phyloP scores from a whole-genome alignment of 495 filamentous ascomycete genomes.

The Pyrenopolyporus hunteri region DNA sequence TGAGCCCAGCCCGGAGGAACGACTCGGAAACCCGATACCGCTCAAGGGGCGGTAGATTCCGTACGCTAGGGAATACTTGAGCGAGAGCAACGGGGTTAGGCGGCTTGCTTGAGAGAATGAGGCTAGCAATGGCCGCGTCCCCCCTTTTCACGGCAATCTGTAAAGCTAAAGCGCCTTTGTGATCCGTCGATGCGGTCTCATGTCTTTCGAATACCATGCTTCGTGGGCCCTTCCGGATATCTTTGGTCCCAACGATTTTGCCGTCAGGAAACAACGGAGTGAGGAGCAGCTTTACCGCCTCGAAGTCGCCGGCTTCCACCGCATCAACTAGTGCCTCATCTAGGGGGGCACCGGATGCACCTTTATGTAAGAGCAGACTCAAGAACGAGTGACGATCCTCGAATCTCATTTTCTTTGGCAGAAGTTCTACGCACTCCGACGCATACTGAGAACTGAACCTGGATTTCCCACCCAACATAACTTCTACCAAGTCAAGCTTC shows the following conservation, averaged over 20 bases:
- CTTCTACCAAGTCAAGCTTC: slow-evolving; percentile 46
- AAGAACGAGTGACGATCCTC: slow-evolving; percentile 51
- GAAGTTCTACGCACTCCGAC: slow-evolving; percentile 49
- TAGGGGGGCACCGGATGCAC: slow-evolving; percentile 47
- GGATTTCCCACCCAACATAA: slow-evolving; percentile 46
- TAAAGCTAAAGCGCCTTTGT: slow-evolving; percentile 51
- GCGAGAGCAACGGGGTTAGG: slow-evolving; percentile 45
- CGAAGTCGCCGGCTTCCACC: slow-evolving; percentile 46
- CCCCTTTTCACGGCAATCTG: slow-evolving; percentile 47
- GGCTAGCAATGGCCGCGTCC: slow-evolving; percentile 45
- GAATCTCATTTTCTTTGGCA: slow-evolving; percentile 50
- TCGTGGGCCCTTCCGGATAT: slow-evolving; percentile 34
- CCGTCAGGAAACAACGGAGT: slow-evolving; percentile 47
- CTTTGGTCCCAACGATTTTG: slow-evolving; percentile 28
- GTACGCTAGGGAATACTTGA: slow-evolving; percentile 47
- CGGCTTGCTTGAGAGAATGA: slow-evolving; percentile 49
- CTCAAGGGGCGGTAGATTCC: slow-evolving; percentile 39
- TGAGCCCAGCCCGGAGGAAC: slow-evolving; percentile 49
- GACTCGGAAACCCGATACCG: slow-evolving; percentile 50
- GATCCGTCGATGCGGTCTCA: slow-evolving; percentile 52
- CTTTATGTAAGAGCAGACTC: slow-evolving; percentile 47
- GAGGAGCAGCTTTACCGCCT: slow-evolving; percentile 49
- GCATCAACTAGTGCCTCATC: slow-evolving; percentile 51
- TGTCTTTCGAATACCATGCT: slow-evolving; percentile 46
- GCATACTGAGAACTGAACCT: slow-evolving; percentile 47